Conservation (phyloP, 1,284 basidiomycete genomes). For the Marasmius oreades region DNA sequence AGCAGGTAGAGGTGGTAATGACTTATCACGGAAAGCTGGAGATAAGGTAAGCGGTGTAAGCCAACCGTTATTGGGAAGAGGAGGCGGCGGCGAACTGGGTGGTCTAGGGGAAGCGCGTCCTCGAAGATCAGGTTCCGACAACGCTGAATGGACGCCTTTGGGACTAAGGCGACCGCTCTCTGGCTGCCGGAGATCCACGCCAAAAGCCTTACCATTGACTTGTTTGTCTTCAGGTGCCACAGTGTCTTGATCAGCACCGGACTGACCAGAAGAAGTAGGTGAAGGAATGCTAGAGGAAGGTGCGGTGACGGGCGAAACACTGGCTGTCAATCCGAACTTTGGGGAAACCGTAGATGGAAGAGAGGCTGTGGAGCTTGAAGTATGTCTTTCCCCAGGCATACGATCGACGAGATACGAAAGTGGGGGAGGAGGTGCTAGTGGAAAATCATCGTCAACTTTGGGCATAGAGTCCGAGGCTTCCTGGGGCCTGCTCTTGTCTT, state of each 20-base stretch:
- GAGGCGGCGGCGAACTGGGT: constrained; percentile 27
- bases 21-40: constrained; percentile 60
- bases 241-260: constrained; percentile 53
- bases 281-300: constrained; percentile 71
- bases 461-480: constrained; percentile 32
- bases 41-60: constrained; percentile 24
- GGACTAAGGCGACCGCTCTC: constrained; percentile 26
- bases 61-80: constrained; percentile 29
- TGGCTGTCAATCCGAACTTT: constrained; percentile 46
- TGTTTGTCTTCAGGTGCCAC: constrained; percentile 37
- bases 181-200: constrained; percentile 30
- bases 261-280: constrained; percentile 64
- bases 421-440: constrained; percentile 81
- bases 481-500: constrained; percentile 25
- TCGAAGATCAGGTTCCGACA: constrained; percentile 60
- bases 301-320: constrained; percentile 67
- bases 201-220: constrained; percentile 34
- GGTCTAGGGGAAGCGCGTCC: constrained; percentile 30
- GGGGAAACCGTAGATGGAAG: constrained; percentile 56
- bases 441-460: constrained; percentile 60
- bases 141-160: constrained; percentile 45
- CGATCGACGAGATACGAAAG: constrained; percentile 80
- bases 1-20: constrained; percentile 68
- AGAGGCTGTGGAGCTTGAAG: constrained; percentile 70
- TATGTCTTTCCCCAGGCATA: constrained; percentile 52